phyloP scores from a whole-genome alignment of 2,329 filamentous ascomycete genomes.

The Paraphoma chrysanthemicola region DNA sequence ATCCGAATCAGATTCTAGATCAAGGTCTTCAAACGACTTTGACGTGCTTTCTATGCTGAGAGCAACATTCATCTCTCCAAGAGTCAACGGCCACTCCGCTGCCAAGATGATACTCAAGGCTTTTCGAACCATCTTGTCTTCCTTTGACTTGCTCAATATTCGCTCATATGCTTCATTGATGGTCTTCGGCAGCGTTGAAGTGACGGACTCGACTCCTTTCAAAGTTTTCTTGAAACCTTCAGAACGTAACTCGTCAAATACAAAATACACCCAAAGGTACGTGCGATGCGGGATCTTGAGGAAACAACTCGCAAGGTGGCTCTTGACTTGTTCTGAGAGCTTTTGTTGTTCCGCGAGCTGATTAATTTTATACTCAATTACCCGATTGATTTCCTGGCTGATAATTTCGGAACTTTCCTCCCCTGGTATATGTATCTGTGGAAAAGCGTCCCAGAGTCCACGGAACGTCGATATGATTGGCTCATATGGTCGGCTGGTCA shows the following conservation, averaged over 20 bases:
- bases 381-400: conserved; percentile 21
- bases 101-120: conserved; percentile 17
- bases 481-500: conserved; percentile 26
- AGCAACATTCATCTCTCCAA: conserved; percentile 16
- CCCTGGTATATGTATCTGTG: conserved; percentile 22
- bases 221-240: conserved; percentile 15
- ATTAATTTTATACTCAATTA: conserved; percentile 20
- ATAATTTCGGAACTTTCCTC: conserved; percentile 25
- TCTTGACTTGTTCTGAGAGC: conserved; percentile 14
- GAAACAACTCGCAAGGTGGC: conserved; percentile 9
- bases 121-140: conserved; percentile 7
- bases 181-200: conserved; percentile 8
- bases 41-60: conserved; percentile 4
- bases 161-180: conserved; percentile 18
- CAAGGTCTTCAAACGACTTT: conserved; percentile 8
- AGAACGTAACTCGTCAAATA: conserved; percentile 14
- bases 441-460: conserved; percentile 11
- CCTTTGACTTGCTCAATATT: conserved; percentile 18
- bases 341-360: conserved; percentile 13
- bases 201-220: conserved; percentile 7
- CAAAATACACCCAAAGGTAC: conserved; percentile 24
- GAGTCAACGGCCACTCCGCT: conserved; percentile 10
- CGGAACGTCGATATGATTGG: conserved; percentile 14
- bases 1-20: conserved; percentile 9
- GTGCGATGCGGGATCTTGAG: conserved; percentile 19